Evolutionary conservation across 805 yeast genomes (phyloP), one percentile per base, ranked within the genome.

Genomic region (Monosporozyma siamensis): DNA sequence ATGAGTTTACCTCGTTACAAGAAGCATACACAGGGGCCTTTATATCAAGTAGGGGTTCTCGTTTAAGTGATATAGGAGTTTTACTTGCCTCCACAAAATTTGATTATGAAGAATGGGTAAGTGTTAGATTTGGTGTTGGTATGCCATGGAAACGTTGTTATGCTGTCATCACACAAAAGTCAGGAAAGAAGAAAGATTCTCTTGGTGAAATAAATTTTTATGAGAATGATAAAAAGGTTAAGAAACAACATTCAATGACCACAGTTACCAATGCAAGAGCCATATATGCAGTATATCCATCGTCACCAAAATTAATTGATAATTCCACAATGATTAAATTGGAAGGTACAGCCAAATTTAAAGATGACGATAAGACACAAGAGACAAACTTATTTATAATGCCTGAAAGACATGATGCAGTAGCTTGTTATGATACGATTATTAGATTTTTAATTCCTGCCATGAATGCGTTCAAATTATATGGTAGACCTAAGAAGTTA

Each of bases 91-190:
- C 84, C 49, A 81, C 92, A 15, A 81, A 90, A 55, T 84, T 78
- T 58, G 77, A 76, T 45, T 92, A 87, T 56, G 95, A 86, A 61
- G 96, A 89, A 55, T 90, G 96, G 97, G 88, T 83, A 34, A 75
- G 88, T 59, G 95, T 92, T 14, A 72, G 97, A 50, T 92, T 90
- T 62, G 97, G 98, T 15, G 76, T 92, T 8, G 98, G 98, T 20
- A 86, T 87, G 95, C 95, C 97, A 1, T 92, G 97, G 97, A 84
- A 81, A 57, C 74, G 95, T 45, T 90, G 96, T 57, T 92, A 76
- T 67, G 90, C 95, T 3, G 95, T 89, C 9, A 75, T 90, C 44
- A 84, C 83, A 51, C 89, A 89, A 50, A 67, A 88, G 53, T 49
- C 67, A 30, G 56, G 71, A 54, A 78, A 61, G 49, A 59, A 63